These are phyloP conservation scores for Ceratobasidium theobromae DNA, from an alignment of 1,284 basidiomycete genomes.

Conservation along the genomic window DNA sequence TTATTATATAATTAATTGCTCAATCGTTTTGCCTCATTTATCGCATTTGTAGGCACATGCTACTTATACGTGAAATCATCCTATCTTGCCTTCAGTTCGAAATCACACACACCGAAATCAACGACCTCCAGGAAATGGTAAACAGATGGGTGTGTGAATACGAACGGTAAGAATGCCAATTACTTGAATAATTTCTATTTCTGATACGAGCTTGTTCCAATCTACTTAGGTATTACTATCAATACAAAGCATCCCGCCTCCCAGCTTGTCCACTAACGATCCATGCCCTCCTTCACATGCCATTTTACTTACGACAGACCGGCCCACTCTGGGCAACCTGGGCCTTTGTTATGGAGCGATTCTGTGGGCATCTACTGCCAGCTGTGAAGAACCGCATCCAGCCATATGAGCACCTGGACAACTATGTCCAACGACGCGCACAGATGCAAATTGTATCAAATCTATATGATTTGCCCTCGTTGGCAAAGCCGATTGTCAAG, in stretches of 20 bases:
- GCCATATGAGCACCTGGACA: too few relatives aligned
- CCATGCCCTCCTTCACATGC: constrained; percentile 39
- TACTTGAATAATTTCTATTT: neutral
- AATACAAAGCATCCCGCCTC: constrained; percentile 30
- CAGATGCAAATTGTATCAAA: too few relatives aligned
- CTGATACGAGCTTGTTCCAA: too few relatives aligned
- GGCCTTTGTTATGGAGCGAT: constrained; percentile 17
- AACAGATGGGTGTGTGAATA: neutral
- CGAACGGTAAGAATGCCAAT: neutral
- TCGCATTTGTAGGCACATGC: neutral
- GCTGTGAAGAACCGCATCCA: too few relatives aligned
- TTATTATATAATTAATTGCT: too few relatives aligned
- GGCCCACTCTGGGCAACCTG: too few relatives aligned
- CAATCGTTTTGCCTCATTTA: too few relatives aligned
- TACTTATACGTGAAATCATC: constrained; percentile 7
- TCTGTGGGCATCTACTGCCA: neutral
- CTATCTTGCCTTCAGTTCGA: constrained; percentile 9
- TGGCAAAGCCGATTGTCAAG: too few relatives aligned
- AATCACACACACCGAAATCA: neutral
- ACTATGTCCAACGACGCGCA: too few relatives aligned
- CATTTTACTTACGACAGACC: constrained; percentile 33
- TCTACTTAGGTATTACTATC: constrained; percentile 39
- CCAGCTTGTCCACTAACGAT: constrained; percentile 37
- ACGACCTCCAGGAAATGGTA: neutral
- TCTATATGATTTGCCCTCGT: too few relatives aligned